Percentiles rank a stretch among this genome's conserved stretches.
phyloP scores from a whole-genome alignment of 805 yeast species.

The Candida silvatica region DNA sequence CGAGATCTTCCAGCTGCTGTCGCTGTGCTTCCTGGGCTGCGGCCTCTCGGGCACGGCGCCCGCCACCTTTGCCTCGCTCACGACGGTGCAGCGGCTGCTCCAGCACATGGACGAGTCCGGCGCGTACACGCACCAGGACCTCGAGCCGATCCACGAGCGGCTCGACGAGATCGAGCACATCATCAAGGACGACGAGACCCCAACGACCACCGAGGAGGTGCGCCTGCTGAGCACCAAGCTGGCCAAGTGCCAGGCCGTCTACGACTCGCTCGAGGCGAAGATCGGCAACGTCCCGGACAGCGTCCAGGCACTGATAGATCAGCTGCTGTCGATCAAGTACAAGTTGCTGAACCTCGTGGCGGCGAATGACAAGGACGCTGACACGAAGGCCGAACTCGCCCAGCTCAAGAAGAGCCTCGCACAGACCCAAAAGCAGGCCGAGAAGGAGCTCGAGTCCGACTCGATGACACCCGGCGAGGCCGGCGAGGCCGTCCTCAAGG shows the following conservation, averaged over 20 bases:
- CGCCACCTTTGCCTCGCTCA: conserved; percentile 83
- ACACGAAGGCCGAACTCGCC: conserved; percentile 1
- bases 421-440: conserved; percentile 17
- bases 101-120: conserved; percentile 76
- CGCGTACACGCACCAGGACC: conserved; percentile 78
- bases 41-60: conserved; percentile 89
- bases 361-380: conserved; percentile 25
- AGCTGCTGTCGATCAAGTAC: conserved; percentile 55
- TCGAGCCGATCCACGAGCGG: conserved; percentile 67
- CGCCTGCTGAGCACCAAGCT: conserved; percentile 58
- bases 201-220: conserved; percentile 17
- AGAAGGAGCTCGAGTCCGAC: conserved; percentile 1
- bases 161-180: conserved; percentile 62
- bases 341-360: conserved; percentile 46
- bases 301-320: conserved; percentile 43
- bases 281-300: conserved; percentile 44
- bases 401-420: conserved; percentile 12
- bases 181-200: conserved; percentile 26
- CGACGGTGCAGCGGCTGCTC: conserved; percentile 78
- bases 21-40: conserved; percentile 83
- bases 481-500: conserved; percentile 47
- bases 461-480: conserved; percentile 17
- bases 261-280: conserved; percentile 46
- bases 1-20: conserved; percentile 82
- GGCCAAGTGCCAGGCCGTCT: conserved; percentile 50